Conservation (phyloP, 129 eudicot species). For the Kitagawia praeruptora region DNA sequence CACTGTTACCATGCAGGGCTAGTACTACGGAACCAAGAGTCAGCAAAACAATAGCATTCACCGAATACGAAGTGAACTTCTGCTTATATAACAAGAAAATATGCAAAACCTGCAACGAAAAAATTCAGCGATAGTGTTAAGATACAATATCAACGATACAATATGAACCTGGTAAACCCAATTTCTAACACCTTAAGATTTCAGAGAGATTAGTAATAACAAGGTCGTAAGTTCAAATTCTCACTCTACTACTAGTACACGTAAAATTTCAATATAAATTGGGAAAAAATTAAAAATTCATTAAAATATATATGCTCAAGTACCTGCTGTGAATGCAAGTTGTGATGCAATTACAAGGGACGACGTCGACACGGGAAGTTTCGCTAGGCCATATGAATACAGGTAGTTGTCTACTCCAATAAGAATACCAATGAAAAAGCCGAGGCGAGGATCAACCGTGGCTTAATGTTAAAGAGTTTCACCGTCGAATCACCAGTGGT, state of each 20-base stretch:
- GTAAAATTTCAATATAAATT: no score
- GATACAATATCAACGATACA: no score
- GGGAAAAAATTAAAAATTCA: background rate
- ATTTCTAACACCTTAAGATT: no score
- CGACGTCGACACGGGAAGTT: constrained; percentile 29
- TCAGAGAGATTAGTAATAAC: no score
- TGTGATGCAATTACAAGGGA: constrained; percentile 29
- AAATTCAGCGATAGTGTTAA: no score
- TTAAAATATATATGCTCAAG: no score
- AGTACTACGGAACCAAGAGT: constrained; percentile 20
- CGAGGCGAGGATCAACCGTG: constrained; percentile 11
- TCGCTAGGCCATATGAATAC: constrained; percentile 23
- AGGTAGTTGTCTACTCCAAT: constrained; percentile 27
- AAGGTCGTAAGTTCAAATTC: no score
- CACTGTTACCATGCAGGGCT: background rate
- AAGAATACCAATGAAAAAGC: constrained; percentile 19
- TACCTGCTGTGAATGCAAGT: constrained; percentile 34
- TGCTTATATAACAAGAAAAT: background rate
- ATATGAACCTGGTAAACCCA: no score
- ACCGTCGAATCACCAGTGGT: background rate
- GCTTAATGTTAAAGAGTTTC: constrained; percentile 18
- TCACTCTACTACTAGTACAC: no score
- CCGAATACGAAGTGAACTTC: background rate
- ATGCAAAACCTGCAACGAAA: background rate
- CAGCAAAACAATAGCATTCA: background rate